phyloP scores from a whole-genome alignment of 768 basidiomycete species.

The Candolleomyces efflorescens region DNA sequence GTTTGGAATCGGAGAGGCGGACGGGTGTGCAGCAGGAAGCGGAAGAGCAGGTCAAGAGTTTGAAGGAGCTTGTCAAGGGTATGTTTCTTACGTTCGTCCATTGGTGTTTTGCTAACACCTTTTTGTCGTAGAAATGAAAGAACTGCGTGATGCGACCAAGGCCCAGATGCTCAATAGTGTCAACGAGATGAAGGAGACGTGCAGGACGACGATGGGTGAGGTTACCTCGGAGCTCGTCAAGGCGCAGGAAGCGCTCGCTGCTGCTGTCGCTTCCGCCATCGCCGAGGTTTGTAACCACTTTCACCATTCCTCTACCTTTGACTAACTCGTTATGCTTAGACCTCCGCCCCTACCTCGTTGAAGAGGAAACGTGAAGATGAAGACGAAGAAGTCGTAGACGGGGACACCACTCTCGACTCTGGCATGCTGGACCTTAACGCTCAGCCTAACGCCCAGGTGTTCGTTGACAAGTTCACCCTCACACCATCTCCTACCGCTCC shows the following conservation, averaged over 20 bases:
- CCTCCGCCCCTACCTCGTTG: conserved; percentile 34
- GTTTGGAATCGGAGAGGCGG: too few relatives aligned
- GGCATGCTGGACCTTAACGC: background rate
- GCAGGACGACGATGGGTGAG: conserved; percentile 15
- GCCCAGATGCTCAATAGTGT: conserved; percentile 44
- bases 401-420: conserved; percentile 12
- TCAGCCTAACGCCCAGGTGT: background rate
- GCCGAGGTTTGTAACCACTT: background rate
- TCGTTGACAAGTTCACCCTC: background rate
- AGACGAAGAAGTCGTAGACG: conserved; percentile 32
- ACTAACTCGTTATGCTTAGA: conserved; percentile 16
- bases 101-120: background rate
- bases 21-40: conserved; percentile 24
- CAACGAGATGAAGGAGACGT: conserved; percentile 40
- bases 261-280: conserved; percentile 3
- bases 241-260: conserved; percentile 24
- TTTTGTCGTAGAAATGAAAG: conserved; percentile 37
- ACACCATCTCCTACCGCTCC: background rate
- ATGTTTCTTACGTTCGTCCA: conserved; percentile 6
- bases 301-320: background rate
- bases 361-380: conserved; percentile 63
- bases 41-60: conserved; percentile 20
- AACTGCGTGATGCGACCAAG: conserved; percentile 37
- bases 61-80: conserved; percentile 42
- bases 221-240: conserved; percentile 18